Evolutionary conservation across 768 basidiomycete genomes (phyloP), one percentile per base, ranked within the genome.

Genomic region (Neoboletus brunneissimus): DNA sequence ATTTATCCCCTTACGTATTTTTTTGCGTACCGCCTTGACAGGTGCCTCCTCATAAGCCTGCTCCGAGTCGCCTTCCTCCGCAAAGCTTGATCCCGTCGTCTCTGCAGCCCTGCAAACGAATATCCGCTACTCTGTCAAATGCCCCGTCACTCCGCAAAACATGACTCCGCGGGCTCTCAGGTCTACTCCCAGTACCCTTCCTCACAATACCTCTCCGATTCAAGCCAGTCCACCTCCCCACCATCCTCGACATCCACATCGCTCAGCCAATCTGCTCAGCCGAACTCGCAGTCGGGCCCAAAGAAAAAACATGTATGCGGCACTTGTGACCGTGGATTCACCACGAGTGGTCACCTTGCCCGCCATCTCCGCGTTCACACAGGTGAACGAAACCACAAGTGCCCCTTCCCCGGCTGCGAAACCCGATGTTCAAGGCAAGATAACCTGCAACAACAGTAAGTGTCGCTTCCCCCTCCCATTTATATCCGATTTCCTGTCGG

Each of bases 371-470:
- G 91, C 53, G 88, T 94, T 13, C 93, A 95, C 74, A 95, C 93
- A 16, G 93, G 93, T 40, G 93, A 94, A 66, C 81, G 91, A 59
- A 94, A 94, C 73, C 91, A 94, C 76, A 89, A 86, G 57, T 96
- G 93, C 67, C 93, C 94, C 34, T 95, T 92, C 75, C 93, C 94
- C n/a, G 93, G 92, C 23, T 96, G 93, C 70, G 90, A 94, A 64
- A 94, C 92, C 2, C 81, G 89, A 18, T 95, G 94, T 62, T 92
- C 90, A 12, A 78, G 93, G 34, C 91, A 94, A 71, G 94, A 96
- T 64, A 96, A 96, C 62, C 79, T 96, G 18, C 84, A 72, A 27
- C 70, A 72, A n/a, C 70, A 72, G 70, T 72, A 16, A 56, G 70
- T 59, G 12, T 53, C 29, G 5, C 23, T 3, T 5, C 32, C n/a